These are phyloP conservation scores for Tetrapisispora namnaoensis DNA, from an alignment of 805 yeast species.

Conservation along the genomic window DNA sequence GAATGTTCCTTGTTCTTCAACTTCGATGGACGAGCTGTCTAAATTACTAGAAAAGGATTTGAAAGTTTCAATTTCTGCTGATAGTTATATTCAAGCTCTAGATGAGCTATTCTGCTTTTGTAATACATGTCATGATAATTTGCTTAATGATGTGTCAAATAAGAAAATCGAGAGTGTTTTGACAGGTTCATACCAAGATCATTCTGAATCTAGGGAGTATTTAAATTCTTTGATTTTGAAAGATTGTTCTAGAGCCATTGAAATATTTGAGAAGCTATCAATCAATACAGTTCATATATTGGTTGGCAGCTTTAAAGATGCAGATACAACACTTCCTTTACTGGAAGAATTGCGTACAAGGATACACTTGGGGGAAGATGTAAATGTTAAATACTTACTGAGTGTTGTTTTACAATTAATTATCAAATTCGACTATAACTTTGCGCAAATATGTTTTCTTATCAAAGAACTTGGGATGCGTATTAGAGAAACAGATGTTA, in stretches of 20 bases:
- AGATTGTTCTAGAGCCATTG: conserved; percentile 12
- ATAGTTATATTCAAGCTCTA: conserved; percentile 5
- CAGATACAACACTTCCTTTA: conserved; percentile 11
- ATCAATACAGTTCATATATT: conserved; percentile 13
- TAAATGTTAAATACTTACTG: conserved; percentile 12
- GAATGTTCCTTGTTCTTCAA: not conserved
- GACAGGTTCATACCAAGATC: conserved; percentile 22
- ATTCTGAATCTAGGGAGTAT: conserved; percentile 15
- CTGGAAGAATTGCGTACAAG: conserved; percentile 12
- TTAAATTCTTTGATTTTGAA: conserved; percentile 8
- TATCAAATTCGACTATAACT: conserved; percentile 17
- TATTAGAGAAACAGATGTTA: conserved; percentile 12
- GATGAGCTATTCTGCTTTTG: conserved; percentile 6
- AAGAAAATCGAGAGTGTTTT: conserved; percentile 15
- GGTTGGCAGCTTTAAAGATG: conserved; percentile 15
- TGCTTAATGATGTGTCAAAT: not conserved
- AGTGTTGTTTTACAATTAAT: conserved; percentile 21
- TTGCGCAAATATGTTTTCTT: conserved; percentile 19
- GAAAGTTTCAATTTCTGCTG: conserved; percentile 1
- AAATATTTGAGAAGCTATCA: conserved; percentile 15
- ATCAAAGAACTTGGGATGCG: conserved; percentile 19
- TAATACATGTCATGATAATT: not conserved
- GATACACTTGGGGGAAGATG: conserved; percentile 15
- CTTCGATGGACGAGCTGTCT: not conserved
- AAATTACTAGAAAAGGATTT: not conserved